Conservation (phyloP, 495 filamentous ascomycete genomes). For the Penicillium steckii region DNA sequence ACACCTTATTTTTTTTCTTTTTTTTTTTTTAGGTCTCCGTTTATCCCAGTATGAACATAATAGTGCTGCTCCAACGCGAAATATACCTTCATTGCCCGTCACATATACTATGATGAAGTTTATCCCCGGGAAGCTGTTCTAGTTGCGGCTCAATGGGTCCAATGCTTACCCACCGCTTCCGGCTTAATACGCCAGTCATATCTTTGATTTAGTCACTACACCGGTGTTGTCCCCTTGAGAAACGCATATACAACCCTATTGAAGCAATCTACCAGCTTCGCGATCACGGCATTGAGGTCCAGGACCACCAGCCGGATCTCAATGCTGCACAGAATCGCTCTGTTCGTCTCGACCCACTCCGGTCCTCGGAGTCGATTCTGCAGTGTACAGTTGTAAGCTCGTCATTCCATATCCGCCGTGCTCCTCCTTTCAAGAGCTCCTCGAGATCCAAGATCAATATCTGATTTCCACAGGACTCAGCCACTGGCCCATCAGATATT, state of each 20-base stretch:
- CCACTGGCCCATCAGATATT: not conserved
- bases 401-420: not conserved
- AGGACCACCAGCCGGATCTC: not conserved
- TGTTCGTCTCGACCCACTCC: slow-evolving; percentile 16
- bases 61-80: no score
- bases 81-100: no score
- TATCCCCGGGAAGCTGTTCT: not conserved
- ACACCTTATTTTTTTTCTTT: no score
- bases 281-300: not conserved
- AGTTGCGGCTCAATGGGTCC: not conserved
- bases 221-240: not conserved
- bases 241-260: not conserved
- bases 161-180: not conserved
- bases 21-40: no score
- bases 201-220: no score
- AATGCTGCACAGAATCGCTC: slow-evolving; percentile 3
- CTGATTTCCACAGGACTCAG: not conserved
- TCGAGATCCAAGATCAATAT: not conserved
- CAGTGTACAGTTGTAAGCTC: not conserved
- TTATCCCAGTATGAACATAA: no score
- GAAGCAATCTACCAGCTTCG: not conserved
- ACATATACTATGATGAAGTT: no score
- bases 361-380: slow-evolving; percentile 12
- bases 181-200: not conserved
- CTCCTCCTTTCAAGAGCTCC: not conserved